These are phyloP conservation scores for Candida succiphila DNA, from an alignment of 805 yeast species.

Conservation along the genomic window DNA sequence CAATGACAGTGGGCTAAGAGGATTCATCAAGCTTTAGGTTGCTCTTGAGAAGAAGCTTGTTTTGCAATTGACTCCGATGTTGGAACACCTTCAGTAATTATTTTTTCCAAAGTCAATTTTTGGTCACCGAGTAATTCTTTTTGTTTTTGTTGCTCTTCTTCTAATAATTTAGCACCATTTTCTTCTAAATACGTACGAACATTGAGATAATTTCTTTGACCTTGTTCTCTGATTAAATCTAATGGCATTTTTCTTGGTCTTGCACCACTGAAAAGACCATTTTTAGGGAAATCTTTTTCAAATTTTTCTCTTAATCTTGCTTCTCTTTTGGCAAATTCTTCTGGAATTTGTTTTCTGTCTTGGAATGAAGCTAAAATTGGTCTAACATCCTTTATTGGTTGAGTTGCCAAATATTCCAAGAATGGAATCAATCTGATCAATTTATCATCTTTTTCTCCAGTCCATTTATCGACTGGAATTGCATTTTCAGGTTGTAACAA, in stretches of 20 bases:
- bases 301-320: constrained; percentile 62
- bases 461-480: constrained; percentile 79
- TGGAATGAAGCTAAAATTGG: constrained; percentile 70
- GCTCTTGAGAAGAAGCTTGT: constrained; percentile 19
- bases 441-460: constrained; percentile 73
- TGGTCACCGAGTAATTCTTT: constrained; percentile 78
- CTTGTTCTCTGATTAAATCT: constrained; percentile 84
- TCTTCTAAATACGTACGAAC: constrained; percentile 56
- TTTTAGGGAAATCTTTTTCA: constrained; percentile 36
- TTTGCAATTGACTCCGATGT: constrained; percentile 52
- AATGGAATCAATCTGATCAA: constrained; percentile 80
- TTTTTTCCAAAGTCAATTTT: constrained; percentile 75
- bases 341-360: constrained; percentile 57
- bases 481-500: constrained; percentile 91
- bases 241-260: constrained; percentile 66
- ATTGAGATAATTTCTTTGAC: constrained; percentile 78
- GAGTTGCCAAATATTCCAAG: constrained; percentile 90
- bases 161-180: constrained; percentile 57
- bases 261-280: constrained; percentile 48
- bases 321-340: constrained; percentile 78
- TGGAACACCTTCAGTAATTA: constrained; percentile 76
- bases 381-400: constrained; percentile 76
- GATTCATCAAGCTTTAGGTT: too few relatives aligned
- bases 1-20: too few relatives aligned
- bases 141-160: constrained; percentile 74